phyloP scores from a whole-genome alignment of 768 basidiomycete genomes.

The Phaeotremella skinneri region DNA sequence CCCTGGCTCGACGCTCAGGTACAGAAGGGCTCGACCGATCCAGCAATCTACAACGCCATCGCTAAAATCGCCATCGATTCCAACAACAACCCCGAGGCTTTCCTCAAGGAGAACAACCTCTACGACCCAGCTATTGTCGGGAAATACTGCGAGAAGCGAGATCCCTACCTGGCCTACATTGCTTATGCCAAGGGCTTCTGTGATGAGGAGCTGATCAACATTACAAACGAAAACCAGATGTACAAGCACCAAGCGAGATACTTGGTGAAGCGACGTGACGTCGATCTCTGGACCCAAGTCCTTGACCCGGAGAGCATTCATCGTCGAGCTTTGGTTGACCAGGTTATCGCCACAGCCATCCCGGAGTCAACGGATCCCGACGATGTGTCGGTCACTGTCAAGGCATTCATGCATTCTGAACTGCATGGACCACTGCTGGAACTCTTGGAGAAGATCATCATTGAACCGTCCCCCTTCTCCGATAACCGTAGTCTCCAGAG shows the following conservation, averaged over 20 bases:
- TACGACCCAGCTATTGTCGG: slow-evolving; percentile 97
- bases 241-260: slow-evolving; percentile 99
- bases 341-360: slow-evolving; percentile 91
- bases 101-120: slow-evolving; percentile 97
- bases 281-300: slow-evolving; percentile 95
- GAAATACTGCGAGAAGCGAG: slow-evolving; percentile 98
- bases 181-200: slow-evolving; percentile 99
- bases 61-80: slow-evolving; percentile 99
- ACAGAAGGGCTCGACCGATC: slow-evolving; percentile 87
- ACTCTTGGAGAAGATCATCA: slow-evolving; percentile 95
- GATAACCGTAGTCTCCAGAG: slow-evolving; percentile 98
- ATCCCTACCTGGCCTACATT: slow-evolving; percentile 97
- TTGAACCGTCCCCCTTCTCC: slow-evolving; percentile 94
- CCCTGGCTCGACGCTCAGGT: slow-evolving; percentile 96
- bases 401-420: slow-evolving; percentile 95
- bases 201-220: slow-evolving; percentile 91
- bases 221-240: slow-evolving; percentile 99
- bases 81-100: slow-evolving; percentile 95
- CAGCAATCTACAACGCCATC: slow-evolving; percentile 91
- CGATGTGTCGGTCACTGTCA: slow-evolving; percentile 97
- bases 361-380: slow-evolving; percentile 97
- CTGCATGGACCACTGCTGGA: slow-evolving; percentile 96
- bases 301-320: slow-evolving; percentile 83
- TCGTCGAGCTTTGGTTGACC: slow-evolving; percentile 86
- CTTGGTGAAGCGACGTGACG: slow-evolving; percentile 89